Conservation (phyloP, 352 stramenopile species). For the Phytophthora palmivora region DNA sequence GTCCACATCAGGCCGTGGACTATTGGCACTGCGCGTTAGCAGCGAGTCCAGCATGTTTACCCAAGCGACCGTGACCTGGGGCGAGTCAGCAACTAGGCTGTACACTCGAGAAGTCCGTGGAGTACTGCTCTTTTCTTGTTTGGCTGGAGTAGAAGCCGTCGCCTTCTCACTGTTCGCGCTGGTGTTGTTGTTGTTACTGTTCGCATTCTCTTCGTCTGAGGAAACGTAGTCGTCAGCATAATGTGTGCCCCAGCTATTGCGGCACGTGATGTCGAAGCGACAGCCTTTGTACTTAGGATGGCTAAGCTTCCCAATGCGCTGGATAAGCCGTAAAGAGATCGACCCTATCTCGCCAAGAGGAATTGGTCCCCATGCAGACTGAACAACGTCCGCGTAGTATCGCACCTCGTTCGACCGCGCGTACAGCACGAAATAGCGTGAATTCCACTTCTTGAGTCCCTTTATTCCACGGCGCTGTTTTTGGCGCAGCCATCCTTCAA, state of each 20-base stretch:
- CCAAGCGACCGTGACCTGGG: slow-evolving; percentile 75
- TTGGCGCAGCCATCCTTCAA: slow-evolving; percentile 84
- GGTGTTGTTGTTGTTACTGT: slow-evolving; percentile 32
- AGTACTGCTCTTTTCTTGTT: slow-evolving; percentile 60
- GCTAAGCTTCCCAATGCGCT: slow-evolving; percentile 80
- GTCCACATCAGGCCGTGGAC: slow-evolving; percentile 61
- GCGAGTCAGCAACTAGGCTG: slow-evolving; percentile 80
- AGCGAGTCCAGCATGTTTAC: slow-evolving; percentile 79
- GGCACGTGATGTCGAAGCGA: slow-evolving; percentile 85
- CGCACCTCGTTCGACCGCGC: slow-evolving; percentile 75
- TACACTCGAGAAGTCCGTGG: slow-evolving; percentile 74
- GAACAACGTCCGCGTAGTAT: slow-evolving; percentile 84
- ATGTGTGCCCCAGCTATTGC: slow-evolving; percentile 79
- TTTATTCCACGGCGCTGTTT: slow-evolving; percentile 84
- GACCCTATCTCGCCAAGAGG: slow-evolving; percentile 79
- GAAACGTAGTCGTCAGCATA: slow-evolving; percentile 85
- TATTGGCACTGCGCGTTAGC: slow-evolving; percentile 77
- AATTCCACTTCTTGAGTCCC: slow-evolving; percentile 88
- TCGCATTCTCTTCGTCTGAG: slow-evolving; percentile 71
- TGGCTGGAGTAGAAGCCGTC: slow-evolving; percentile 19
- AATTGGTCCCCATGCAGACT: slow-evolving; percentile 80
- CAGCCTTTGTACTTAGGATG: slow-evolving; percentile 86
- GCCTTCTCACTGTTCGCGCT: slow-evolving; percentile 35
- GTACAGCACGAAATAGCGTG: slow-evolving; percentile 84
- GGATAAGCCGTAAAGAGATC: slow-evolving; percentile 83